Evolutionary conservation across 176 grass and related monocot genomes (phyloP).

Genomic region (Tillandsia leiboldiana): DNA sequence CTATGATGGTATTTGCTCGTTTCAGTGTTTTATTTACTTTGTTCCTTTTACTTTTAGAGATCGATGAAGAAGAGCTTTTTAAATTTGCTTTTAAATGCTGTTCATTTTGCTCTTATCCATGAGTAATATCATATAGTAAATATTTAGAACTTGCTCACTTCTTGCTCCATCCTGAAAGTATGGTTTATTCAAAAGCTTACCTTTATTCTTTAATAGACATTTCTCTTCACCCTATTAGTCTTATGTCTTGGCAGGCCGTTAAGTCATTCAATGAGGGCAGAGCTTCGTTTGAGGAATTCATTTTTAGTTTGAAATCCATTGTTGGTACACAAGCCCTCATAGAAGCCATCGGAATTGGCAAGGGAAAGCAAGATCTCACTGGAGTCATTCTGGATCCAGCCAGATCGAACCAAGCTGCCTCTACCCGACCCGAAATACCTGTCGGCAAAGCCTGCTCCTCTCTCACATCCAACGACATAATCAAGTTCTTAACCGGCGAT

Average conservation of each 20-base stretch:
- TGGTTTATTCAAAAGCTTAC: not conserved
- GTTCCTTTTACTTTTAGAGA: no score
- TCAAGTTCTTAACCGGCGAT: constrained; percentile 87
- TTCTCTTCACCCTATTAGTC: not conserved
- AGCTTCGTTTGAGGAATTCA: constrained; percentile 74
- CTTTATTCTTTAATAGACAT: not conserved
- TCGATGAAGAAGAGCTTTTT: no score
- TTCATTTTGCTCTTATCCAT: no score
- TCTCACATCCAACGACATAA: constrained; percentile 61
- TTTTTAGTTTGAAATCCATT: constrained; percentile 49
- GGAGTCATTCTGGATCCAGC: constrained; percentile 68
- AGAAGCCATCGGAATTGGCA: constrained; percentile 75
- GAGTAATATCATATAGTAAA: no score
- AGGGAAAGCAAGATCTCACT: constrained; percentile 79
- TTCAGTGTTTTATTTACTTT: no score
- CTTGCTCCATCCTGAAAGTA: no score
- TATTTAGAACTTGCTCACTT: no score
- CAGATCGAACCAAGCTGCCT: constrained; percentile 40
- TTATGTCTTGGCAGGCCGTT: constrained; percentile 43
- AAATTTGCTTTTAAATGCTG: no score
- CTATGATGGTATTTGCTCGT: no score
- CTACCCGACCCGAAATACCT: constrained; percentile 51
- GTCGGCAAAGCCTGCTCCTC: constrained; percentile 83
- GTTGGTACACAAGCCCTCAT: constrained; percentile 56
- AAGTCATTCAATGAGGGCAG: constrained; percentile 66